Conservation (phyloP, 495 filamentous ascomycete species). For the Trichoderma reesei region DNA sequence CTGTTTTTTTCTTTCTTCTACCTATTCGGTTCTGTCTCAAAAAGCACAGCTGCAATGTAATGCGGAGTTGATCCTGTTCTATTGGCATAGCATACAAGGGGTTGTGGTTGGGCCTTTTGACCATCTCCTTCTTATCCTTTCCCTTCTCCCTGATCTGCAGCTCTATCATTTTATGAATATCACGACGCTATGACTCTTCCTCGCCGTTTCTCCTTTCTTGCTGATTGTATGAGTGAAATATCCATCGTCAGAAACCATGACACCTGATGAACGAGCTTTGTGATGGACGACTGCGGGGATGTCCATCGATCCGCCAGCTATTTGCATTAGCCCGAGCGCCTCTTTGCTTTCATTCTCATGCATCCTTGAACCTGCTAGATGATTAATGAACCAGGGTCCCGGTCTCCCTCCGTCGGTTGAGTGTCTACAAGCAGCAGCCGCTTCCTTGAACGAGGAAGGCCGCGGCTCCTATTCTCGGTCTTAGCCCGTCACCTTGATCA, state of each 20-base stretch:
- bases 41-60: background rate
- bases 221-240: background rate
- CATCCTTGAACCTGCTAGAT: background rate
- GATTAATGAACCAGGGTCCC: background rate
- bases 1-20: background rate
- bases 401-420: background rate
- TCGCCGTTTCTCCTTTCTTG: background rate
- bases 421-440: background rate
- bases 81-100: background rate
- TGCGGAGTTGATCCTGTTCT: background rate
- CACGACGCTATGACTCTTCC: background rate
- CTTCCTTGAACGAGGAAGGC: background rate
- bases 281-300: background rate
- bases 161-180: conserved; percentile 3
- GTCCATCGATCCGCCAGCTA: too few species aligned
- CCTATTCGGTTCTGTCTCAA: background rate
- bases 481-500: background rate
- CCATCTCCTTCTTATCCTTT: background rate
- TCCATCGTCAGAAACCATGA: background rate
- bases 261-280: background rate
- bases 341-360: background rate
- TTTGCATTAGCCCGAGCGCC: too few species aligned
- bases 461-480: background rate
- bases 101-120: background rate
- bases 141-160: background rate